These are phyloP conservation scores for Ilyonectria mors-panacis DNA, from an alignment of 2,329 filamentous ascomycete genomes.

Conservation along the genomic window DNA sequence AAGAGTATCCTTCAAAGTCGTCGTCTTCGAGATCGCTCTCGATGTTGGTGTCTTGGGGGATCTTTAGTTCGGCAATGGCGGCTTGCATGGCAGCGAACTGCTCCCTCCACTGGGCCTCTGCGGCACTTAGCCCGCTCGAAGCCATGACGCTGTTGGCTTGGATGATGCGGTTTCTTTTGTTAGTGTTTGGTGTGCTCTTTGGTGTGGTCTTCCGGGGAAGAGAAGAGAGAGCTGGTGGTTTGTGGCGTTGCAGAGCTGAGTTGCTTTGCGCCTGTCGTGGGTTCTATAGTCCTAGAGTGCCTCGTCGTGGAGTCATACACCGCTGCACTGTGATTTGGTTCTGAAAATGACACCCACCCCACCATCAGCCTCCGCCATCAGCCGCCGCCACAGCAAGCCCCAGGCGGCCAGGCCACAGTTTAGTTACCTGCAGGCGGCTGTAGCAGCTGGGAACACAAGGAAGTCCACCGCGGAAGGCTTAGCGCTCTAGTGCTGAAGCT, in stretches of 20 bases:
- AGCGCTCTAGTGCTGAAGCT: neutral
- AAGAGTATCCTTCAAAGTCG: conserved; percentile 70
- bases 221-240: neutral
- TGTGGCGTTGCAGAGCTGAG: neutral
- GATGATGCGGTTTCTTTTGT: neutral
- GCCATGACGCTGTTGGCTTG: conserved; percentile 49
- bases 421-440: neutral
- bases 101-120: conserved; percentile 81
- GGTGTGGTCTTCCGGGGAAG: neutral
- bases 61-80: conserved; percentile 81
- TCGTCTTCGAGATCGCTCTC: conserved; percentile 73
- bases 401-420: neutral
- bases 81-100: conserved; percentile 90
- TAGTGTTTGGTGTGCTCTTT: neutral
- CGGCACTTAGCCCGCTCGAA: conserved; percentile 54
- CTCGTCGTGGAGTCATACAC: conserved; percentile 27
- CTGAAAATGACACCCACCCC: conserved; percentile 11
- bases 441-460: neutral
- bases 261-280: neutral
- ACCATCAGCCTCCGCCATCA: conserved; percentile 15
- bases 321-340: conserved; percentile 3
- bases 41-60: conserved; percentile 59
- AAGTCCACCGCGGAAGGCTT: conserved; percentile 5
- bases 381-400: conserved; percentile 14
- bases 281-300: conserved; percentile 10